phyloP scores from a whole-genome alignment of 441 rosid genomes.

The Syzygium syzygioides region DNA sequence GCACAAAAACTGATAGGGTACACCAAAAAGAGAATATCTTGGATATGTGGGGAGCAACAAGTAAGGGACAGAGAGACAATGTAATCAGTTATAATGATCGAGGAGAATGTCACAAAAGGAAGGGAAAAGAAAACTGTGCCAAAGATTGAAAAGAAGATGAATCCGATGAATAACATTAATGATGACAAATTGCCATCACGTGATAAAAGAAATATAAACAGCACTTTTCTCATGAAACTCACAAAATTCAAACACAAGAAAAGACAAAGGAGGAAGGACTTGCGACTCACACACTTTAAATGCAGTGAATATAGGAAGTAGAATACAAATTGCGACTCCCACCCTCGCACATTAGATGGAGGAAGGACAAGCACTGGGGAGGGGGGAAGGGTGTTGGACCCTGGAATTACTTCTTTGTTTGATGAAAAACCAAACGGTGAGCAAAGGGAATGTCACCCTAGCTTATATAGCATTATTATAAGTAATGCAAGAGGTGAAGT shows the following conservation, averaged over 20 bases:
- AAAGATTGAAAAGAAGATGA: neutral
- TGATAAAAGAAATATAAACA: neutral
- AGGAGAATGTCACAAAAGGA: neutral
- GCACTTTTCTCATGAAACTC: neutral
- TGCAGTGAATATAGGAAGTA: neutral
- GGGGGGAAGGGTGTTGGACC: neutral
- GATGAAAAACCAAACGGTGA: neutral
- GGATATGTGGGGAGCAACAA: neutral
- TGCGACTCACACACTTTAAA: neutral
- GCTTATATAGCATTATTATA: neutral
- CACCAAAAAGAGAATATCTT: neutral
- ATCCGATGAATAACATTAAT: neutral
- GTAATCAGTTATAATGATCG: neutral
- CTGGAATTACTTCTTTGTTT: neutral
- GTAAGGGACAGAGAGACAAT: neutral
- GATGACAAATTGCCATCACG: neutral
- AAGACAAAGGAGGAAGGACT: neutral
- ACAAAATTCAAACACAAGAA: neutral
- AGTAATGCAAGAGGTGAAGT: neutral
- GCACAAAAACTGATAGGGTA: neutral
- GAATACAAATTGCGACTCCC: neutral
- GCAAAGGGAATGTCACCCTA: neutral
- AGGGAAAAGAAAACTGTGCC: neutral
- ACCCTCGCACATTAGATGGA: neutral
- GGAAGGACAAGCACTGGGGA: neutral